These are phyloP conservation scores for Fragaria vesca DNA, from an alignment of 306 rosid species.

Conservation along the genomic window DNA sequence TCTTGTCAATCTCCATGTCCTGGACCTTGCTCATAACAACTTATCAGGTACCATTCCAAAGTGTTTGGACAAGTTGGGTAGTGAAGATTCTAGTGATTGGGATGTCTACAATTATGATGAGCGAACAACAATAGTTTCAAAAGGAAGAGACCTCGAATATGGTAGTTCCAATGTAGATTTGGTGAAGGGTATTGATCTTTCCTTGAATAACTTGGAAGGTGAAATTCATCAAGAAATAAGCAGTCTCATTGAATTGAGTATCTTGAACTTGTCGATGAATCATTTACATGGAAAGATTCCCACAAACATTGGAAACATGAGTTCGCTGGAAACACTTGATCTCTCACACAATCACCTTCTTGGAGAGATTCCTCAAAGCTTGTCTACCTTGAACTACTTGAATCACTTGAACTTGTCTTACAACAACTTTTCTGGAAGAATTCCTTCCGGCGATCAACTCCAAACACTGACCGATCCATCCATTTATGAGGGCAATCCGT, in stretches of 20 bases:
- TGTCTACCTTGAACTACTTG: not conserved
- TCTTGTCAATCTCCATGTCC: not conserved
- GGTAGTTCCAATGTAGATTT: not conserved
- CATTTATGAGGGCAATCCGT: not conserved
- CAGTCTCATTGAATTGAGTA: not conserved
- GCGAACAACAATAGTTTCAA: not conserved
- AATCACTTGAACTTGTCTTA: slow-evolving; percentile 21
- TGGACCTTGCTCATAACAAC: slow-evolving; percentile 10
- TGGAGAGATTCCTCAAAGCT: slow-evolving; percentile 17
- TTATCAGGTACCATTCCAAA: slow-evolving; percentile 1
- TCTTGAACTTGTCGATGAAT: slow-evolving; percentile 20
- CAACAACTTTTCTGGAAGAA: slow-evolving; percentile 12
- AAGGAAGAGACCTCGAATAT: slow-evolving; percentile 17
- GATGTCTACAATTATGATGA: not conserved
- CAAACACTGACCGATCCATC: not conserved
- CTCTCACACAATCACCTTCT: slow-evolving; percentile 13
- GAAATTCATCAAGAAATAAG: slow-evolving; percentile 11
- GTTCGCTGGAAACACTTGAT: slow-evolving; percentile 4
- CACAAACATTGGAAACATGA: slow-evolving; percentile 5
- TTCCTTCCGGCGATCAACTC: slow-evolving; percentile 1
- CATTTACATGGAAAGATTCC: slow-evolving; percentile 19
- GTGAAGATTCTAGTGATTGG: not conserved
- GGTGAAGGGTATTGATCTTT: slow-evolving; percentile 7
- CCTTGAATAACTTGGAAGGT: slow-evolving; percentile 19
- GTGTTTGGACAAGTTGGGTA: not conserved